phyloP scores from a whole-genome alignment of 1,139 yeast species.

The Pichiaceae sp. region DNA sequence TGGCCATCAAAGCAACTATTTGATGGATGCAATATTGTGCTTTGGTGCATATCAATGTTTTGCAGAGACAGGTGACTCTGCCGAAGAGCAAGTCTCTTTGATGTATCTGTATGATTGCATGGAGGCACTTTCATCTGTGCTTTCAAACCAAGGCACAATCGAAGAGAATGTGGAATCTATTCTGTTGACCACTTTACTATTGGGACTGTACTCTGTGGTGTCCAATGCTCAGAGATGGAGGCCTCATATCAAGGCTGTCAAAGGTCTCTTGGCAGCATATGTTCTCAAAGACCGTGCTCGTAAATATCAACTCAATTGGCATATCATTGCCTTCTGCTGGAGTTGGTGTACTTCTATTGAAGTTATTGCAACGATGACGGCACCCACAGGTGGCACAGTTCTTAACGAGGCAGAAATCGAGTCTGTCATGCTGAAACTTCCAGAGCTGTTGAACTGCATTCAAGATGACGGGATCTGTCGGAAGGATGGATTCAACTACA shows the following conservation, averaged over 20 bases:
- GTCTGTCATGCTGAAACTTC: too few relatives aligned
- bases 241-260: slow-evolving; percentile 68
- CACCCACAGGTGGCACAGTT: too few relatives aligned
- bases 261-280: slow-evolving; percentile 51
- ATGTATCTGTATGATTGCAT: slow-evolving; percentile 56
- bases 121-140: slow-evolving; percentile 38
- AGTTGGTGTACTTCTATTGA: too few relatives aligned
- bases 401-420: too few relatives aligned
- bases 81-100: slow-evolving; percentile 60
- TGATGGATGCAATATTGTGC: slow-evolving; percentile 62
- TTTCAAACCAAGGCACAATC: slow-evolving; percentile 23
- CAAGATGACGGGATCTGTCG: too few relatives aligned
- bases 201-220: slow-evolving; percentile 66
- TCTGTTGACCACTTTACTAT: slow-evolving; percentile 53
- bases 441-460: too few relatives aligned
- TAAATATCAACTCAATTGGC: too few relatives aligned
- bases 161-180: slow-evolving; percentile 56
- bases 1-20: slow-evolving; percentile 52
- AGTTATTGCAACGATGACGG: too few relatives aligned
- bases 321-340: too few relatives aligned
- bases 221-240: slow-evolving; percentile 63
- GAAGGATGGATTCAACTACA: too few relatives aligned
- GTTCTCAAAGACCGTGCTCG: too few relatives aligned
- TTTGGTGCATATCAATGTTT: slow-evolving; percentile 59
- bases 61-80: slow-evolving; percentile 32